Base-by-base conservation (phyloP, 768 basidiomycete species). In the Russula griseocarnosa region DNA sequence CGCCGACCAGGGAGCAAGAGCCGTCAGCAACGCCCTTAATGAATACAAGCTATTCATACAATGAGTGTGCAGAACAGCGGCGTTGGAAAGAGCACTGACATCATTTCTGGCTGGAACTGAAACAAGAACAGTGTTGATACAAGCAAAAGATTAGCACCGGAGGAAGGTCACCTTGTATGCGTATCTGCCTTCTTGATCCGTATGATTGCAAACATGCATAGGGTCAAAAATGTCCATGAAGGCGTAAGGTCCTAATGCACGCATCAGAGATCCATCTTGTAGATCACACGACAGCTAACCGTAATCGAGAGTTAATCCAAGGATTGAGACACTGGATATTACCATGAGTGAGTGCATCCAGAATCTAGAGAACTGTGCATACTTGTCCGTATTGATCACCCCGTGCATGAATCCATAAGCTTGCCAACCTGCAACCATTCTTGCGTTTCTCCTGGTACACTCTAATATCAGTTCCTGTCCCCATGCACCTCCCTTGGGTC, bases 301-400 rank as follows among this genome's bases (percentile, higher is more conserved):
- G 62, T 88, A 92, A 71, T 91, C 89, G 61, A 90, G 89, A 0
- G 89, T 90, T 64, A 90, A 72, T 2, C 89, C 89, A 34, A 89
- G 74, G 20, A 92, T 77, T 3, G 88, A 90, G 24, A 90, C 83
- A 60, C 88, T 90, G 66, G 28, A 18, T 40, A 50, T 40, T 42
- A 28, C 36, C 8, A 40, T 58, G 18, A 59, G 42, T 32, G 49
- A 14, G 60, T 73, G 36, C 72, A 49, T 55, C 24, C 20, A n/a
- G 40, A 10, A 0, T 30, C 53, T 16, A 26, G 20, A 16, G 34
- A 46, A 34, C 60, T 30, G 28, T n/a, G 71, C 82, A 62, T 68
- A 89, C 90, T 96, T 97, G 77, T 98, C 96, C 2, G 95, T 96
- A 71, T 98, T 98, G 69, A 99, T 93, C 42, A 99, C 96, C 0